Base-by-base conservation (phyloP, 352 stramenopile species). In the Pythium angustatum region DNA sequence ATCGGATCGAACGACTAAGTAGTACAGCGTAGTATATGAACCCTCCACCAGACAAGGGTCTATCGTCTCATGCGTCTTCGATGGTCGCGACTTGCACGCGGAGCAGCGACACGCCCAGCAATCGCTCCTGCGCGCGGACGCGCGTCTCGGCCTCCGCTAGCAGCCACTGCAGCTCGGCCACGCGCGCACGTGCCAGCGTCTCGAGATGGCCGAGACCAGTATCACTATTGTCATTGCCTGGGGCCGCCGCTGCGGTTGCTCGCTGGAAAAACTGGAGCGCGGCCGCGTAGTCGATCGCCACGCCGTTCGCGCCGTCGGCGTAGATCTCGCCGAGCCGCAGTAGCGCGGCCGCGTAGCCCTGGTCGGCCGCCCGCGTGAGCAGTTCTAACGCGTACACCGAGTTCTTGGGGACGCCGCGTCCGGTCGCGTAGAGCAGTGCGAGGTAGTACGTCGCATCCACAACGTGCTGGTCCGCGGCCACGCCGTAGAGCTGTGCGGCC, bases 361-460 rank as follows among this genome's bases (percentile, higher is more conserved):
- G 44, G 28, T 75, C 69, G 2, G 75, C 72, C 19, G 83, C 83
- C 7, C 72, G 49, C n/a, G 68, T 62, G 62, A 90, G 80, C 27
- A 75, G 68, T 43, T 66, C 33, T 1, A 67, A 48, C 7, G 83
- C 83, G 15, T 24, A 40, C 5, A 58, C 15, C 2, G 73, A 75
- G 67, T 67, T 87, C 58, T 76, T 70, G 2, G 30, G 62, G 22
- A 79, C 66, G 3, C 83, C 83, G 49, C 83, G 75, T 10, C 82
- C 80, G 4, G 77, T 59, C 1, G 66, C 58, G 28, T 84, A 33
- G 19, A 88, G 70, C 33, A 91, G 55, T 4, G 66, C 80, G 10
- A 91, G 64, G 43, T 83, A 85, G 72, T 88, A 88, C 17, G 26
- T 69, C 0, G 79, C 83, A 17, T 88, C 80, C 2, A 67, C 27